Conservation (phyloP, 441 rosid species). For the Arabidopsis hybrid region DNA sequence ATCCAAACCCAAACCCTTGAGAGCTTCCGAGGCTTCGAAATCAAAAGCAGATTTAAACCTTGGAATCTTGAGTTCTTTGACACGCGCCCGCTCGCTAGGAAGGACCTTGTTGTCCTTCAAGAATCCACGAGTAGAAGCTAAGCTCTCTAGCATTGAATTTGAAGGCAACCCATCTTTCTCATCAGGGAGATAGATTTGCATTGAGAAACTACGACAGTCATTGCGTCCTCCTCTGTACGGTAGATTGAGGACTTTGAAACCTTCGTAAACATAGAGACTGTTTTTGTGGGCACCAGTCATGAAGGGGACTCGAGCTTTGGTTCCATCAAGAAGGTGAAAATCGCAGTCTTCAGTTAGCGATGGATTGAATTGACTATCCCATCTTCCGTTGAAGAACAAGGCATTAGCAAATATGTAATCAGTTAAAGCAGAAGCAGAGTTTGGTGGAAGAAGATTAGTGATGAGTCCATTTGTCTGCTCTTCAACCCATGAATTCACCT, state of each 20-base stretch:
- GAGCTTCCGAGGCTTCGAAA: slow-evolving; percentile 20
- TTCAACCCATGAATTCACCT: slow-evolving; percentile 75
- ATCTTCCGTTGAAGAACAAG: slow-evolving; percentile 33
- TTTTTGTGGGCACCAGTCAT: neutral
- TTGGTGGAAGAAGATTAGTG: slow-evolving; percentile 20
- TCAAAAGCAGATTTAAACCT: slow-evolving; percentile 16
- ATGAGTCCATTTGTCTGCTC: slow-evolving; percentile 44
- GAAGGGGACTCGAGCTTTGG: slow-evolving; percentile 33
- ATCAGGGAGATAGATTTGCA: slow-evolving; percentile 32
- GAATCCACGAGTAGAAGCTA: slow-evolving; percentile 14
- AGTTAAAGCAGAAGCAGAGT: neutral
- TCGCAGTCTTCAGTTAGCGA: slow-evolving; percentile 9
- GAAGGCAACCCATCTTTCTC: slow-evolving; percentile 25
- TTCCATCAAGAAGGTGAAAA: slow-evolving; percentile 37
- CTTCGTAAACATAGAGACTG: slow-evolving; percentile 1
- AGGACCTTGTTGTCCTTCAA: neutral
- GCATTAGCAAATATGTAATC: slow-evolving; percentile 32
- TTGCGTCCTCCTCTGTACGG: slow-evolving; percentile 8
- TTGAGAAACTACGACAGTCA: neutral
- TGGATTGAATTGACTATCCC: slow-evolving; percentile 4
- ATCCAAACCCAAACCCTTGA: slow-evolving; percentile 24
- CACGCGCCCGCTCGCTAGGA: neutral
- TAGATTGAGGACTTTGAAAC: slow-evolving; percentile 31
- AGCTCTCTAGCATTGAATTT: slow-evolving; percentile 24
- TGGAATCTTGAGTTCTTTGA: slow-evolving; percentile 13